Percentiles rank a stretch among this genome's conserved stretches.
phyloP scores from a whole-genome alignment of 371 early-diverging fungal genomes.

The Apophysomyces elegans region DNA sequence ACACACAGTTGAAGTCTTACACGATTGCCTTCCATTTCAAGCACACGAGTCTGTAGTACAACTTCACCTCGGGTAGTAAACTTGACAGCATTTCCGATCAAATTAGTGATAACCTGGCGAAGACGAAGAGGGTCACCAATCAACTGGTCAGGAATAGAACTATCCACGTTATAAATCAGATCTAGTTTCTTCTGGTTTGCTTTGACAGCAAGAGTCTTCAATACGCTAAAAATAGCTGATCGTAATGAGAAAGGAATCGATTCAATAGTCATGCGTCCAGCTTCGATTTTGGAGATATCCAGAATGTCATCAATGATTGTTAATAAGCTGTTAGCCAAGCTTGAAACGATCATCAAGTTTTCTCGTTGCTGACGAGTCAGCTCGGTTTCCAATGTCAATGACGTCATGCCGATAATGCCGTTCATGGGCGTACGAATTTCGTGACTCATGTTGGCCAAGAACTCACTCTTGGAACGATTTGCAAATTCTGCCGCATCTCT shows the following conservation, averaged over 20 bases:
- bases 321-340: slow-evolving; percentile 67
- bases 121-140: slow-evolving; percentile 81
- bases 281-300: slow-evolving; percentile 86
- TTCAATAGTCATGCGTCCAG: slow-evolving; percentile 77
- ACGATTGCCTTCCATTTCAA: slow-evolving; percentile 37
- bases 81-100: slow-evolving; percentile 89
- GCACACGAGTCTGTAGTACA: slow-evolving; percentile 49
- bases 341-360: slow-evolving; percentile 72
- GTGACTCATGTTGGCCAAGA: slow-evolving; percentile 79
- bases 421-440: slow-evolving; percentile 82
- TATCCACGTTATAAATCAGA: slow-evolving; percentile 65
- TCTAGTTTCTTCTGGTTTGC: slow-evolving; percentile 71
- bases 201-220: slow-evolving; percentile 72
- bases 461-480: slow-evolving; percentile 75
- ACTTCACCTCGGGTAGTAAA: slow-evolving; percentile 79
- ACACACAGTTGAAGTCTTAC: slow-evolving; percentile 68
- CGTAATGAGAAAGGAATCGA: slow-evolving; percentile 71
- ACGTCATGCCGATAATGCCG: slow-evolving; percentile 80
- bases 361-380: slow-evolving; percentile 78
- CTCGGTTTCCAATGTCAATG: slow-evolving; percentile 59
- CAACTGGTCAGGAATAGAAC: slow-evolving; percentile 68
- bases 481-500: slow-evolving; percentile 78
- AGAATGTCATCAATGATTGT: slow-evolving; percentile 83
- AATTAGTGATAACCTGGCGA: slow-evolving; percentile 80
- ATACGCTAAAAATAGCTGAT: slow-evolving; percentile 64